A percentile compares a stretch with the other conserved stretches of the same genome.
phyloP scores from a whole-genome alignment of 495 filamentous ascomycete genomes.

The Podospora conica region DNA sequence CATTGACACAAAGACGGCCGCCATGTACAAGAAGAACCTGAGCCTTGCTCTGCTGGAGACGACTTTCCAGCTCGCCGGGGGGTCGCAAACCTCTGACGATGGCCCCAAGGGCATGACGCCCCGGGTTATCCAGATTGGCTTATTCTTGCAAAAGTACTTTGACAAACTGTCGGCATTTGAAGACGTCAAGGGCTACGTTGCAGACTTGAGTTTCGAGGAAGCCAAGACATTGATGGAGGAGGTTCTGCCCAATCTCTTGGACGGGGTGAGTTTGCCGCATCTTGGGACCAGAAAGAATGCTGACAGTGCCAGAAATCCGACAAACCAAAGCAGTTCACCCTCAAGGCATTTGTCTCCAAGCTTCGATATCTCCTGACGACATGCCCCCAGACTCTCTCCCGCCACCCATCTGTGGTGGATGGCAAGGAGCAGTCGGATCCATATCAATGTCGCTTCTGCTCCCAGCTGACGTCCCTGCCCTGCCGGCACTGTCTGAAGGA shows the following conservation, averaged over 20 bases:
- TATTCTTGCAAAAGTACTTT: constrained; percentile 31
- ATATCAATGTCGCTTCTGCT: constrained; percentile 29
- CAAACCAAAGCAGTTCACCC: constrained; percentile 13
- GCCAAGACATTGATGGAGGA: constrained; percentile 23
- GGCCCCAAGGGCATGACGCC: constrained; percentile 17
- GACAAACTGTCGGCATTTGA: constrained; percentile 29
- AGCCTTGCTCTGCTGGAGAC: constrained; percentile 22
- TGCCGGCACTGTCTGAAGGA: constrained; percentile 32
- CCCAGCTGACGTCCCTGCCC: constrained; percentile 10
- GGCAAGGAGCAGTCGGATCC: constrained; percentile 18
- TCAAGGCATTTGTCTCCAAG: constrained; percentile 24
- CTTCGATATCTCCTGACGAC: constrained; percentile 30
- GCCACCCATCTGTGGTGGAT: constrained; percentile 17
- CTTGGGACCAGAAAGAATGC: neutral
- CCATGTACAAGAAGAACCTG: constrained; percentile 33
- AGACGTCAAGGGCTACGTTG: constrained; percentile 31
- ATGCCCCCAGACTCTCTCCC: constrained; percentile 28
- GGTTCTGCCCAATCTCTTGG: constrained; percentile 23
- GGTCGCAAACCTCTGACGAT: constrained; percentile 1
- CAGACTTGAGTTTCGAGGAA: constrained; percentile 26
- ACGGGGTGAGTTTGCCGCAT: constrained; percentile 15
- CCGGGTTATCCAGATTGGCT: constrained; percentile 25
- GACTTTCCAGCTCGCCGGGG: constrained; percentile 17
- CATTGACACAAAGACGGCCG: constrained; percentile 18
- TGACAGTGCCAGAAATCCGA: constrained; percentile 14